These are phyloP conservation scores for Colletotrichum acutatum DNA, from an alignment of 2,329 filamentous ascomycete genomes.

Conservation along the genomic window DNA sequence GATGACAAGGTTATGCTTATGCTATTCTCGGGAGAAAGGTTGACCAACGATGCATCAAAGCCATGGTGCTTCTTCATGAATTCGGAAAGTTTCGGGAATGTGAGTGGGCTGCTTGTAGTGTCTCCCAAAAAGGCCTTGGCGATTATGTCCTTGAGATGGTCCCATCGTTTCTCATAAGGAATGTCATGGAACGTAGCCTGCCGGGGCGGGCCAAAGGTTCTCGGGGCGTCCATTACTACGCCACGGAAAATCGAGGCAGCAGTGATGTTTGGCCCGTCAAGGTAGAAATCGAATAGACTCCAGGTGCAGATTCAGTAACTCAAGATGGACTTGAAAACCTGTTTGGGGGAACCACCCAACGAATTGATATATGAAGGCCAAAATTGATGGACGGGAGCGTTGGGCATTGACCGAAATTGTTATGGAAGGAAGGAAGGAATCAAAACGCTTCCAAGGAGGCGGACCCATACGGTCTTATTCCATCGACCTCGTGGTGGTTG, in stretches of 20 bases:
- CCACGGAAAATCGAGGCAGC: background rate
- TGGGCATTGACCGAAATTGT: background rate
- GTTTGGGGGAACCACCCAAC: background rate
- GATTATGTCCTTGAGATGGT: background rate
- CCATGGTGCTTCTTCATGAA: conserved; percentile 1
- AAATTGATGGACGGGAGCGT: background rate
- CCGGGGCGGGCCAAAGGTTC: background rate
- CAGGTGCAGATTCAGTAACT: background rate
- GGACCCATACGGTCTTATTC: background rate
- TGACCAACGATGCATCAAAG: background rate
- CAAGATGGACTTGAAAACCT: background rate
- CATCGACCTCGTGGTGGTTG: background rate
- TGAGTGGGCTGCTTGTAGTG: background rate
- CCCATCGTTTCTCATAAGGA: background rate
- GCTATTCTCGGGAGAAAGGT: background rate
- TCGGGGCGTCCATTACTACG: background rate
- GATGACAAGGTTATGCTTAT: background rate
- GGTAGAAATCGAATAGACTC: too few species aligned
- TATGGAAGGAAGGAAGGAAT: background rate
- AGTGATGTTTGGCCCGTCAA: background rate
- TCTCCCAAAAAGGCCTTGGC: background rate
- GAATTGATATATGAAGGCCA: background rate
- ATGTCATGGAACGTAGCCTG: background rate
- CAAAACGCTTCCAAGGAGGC: background rate
- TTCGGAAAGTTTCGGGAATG: background rate